Evolutionary conservation across 2,329 filamentous ascomycete species (phyloP).

Genomic region (Chrysosporium queenslandicum): DNA sequence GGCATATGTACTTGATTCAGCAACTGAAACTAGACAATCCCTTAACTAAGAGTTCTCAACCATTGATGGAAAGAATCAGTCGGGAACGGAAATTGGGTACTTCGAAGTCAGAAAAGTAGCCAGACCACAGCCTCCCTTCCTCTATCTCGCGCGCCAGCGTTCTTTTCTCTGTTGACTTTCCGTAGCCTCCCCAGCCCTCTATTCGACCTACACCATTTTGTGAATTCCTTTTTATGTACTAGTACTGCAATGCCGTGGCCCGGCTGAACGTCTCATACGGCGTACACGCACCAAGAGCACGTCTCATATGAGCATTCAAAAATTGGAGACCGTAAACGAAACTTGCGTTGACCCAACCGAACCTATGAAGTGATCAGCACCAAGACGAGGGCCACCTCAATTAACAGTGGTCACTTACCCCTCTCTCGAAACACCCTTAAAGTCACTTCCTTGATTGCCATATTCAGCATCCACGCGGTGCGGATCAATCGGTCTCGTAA

Average conservation of each 20-base stretch:
- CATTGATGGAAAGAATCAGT: no score
- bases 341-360: conserved; percentile 98
- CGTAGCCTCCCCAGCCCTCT: no score
- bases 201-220: neutral
- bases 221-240: neutral
- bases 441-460: conserved; percentile 89
- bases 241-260: conserved; percentile 38
- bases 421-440: conserved; percentile 91
- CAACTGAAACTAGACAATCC: no score
- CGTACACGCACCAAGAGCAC: conserved; percentile 78
- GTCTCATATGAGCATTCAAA: conserved; percentile 77
- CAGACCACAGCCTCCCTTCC: neutral
- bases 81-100: neutral
- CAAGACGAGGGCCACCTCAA: neutral
- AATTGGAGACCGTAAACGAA: conserved; percentile 90
- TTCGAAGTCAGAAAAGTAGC: neutral
- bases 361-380: conserved; percentile 47
- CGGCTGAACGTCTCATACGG: conserved; percentile 73
- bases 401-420: conserved; percentile 53
- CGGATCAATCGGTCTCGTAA: conserved; percentile 78
- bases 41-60: no score
- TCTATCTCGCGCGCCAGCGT: neutral
- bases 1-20: no score
- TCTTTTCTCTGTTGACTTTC: neutral
- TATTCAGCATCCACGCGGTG: conserved; percentile 96